These are phyloP conservation scores for Thuidium tamariscinum DNA, from an alignment of 225 moss, liverwort and hornwort genomes.

Conservation along the genomic window DNA sequence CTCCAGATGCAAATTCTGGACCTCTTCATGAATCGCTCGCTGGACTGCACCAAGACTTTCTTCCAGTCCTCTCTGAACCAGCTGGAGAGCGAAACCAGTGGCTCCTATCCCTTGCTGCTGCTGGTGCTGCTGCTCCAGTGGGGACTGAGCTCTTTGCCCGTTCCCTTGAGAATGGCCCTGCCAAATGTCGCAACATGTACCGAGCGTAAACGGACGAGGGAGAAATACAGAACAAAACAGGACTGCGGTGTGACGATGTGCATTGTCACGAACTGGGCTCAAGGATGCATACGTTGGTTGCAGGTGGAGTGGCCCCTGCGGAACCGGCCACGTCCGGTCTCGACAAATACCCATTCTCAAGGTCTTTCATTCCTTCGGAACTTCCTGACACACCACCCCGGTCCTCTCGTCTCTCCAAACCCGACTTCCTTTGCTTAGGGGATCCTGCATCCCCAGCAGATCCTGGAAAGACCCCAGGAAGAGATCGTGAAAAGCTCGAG, in stretches of 20 bases:
- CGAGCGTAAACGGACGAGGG: not conserved
- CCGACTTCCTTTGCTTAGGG: conserved; percentile 59
- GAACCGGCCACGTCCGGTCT: conserved; percentile 46
- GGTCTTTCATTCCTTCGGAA: conserved; percentile 52
- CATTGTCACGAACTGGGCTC: not conserved
- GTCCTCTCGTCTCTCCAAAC: conserved; percentile 64
- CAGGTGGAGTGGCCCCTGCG: conserved; percentile 41
- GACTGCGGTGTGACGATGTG: not conserved
- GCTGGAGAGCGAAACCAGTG: conserved; percentile 81
- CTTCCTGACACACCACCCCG: conserved; percentile 24
- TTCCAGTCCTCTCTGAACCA: conserved; percentile 90
- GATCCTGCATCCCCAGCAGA: conserved; percentile 52
- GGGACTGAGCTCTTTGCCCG: conserved; percentile 38
- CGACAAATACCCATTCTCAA: conserved; percentile 53
- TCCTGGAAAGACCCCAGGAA: conserved; percentile 51
- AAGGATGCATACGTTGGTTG: conserved; percentile 45
- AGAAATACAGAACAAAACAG: not conserved
- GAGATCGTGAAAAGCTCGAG: conserved; percentile 38
- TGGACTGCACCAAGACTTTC: conserved; percentile 93
- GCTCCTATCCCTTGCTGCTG: conserved; percentile 68
- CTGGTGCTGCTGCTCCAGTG: conserved; percentile 63
- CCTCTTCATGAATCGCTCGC: conserved; percentile 94
- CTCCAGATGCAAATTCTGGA: conserved; percentile 90
- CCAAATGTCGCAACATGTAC: not conserved
- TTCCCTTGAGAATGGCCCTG: conserved; percentile 42